Percentiles rank a stretch among this genome's conserved stretches.
Conservation (phyloP, 2,329 filamentous ascomycete species). For the Sphaceloma murrayae region DNA sequence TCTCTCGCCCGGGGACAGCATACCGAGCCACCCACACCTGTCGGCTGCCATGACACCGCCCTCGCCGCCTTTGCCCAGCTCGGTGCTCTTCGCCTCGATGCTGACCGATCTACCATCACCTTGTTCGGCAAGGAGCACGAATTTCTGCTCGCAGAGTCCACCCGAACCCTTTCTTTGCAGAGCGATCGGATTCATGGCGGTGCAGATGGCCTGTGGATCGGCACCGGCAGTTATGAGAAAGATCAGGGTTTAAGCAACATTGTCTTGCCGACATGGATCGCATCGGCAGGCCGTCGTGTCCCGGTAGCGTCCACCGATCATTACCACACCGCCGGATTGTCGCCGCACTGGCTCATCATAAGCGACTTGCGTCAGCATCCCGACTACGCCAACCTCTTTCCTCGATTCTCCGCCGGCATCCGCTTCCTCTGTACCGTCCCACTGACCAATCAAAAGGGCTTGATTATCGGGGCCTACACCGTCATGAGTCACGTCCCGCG, state of each 20-base stretch:
- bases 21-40: background rate
- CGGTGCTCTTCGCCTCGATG: slow-evolving; percentile 39
- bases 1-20: background rate
- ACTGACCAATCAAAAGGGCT: slow-evolving; percentile 46
- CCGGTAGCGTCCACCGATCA: slow-evolving; percentile 12
- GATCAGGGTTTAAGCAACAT: slow-evolving; percentile 31
- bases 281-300: slow-evolving; percentile 18
- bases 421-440: slow-evolving; percentile 51
- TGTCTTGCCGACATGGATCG: background rate
- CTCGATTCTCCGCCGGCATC: slow-evolving; percentile 15
- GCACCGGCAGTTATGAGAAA: slow-evolving; percentile 26
- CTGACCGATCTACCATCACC: slow-evolving; percentile 42
- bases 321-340: slow-evolving; percentile 23
- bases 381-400: slow-evolving; percentile 4
- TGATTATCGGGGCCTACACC: slow-evolving; percentile 51
- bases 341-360: slow-evolving; percentile 23
- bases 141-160: slow-evolving; percentile 46
- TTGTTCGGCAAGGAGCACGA: slow-evolving; percentile 40
- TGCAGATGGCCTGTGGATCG: slow-evolving; percentile 31
- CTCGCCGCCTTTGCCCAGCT: slow-evolving; percentile 43
- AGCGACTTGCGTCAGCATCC: slow-evolving; percentile 21
- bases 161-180: slow-evolving; percentile 37
- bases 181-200: slow-evolving; percentile 25
- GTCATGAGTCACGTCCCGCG: slow-evolving; percentile 51
- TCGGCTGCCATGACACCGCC: slow-evolving; percentile 32